These are phyloP conservation scores for Sporothrix sp. DNA, from an alignment of 2,329 filamentous ascomycete species.

Conservation along the genomic window DNA sequence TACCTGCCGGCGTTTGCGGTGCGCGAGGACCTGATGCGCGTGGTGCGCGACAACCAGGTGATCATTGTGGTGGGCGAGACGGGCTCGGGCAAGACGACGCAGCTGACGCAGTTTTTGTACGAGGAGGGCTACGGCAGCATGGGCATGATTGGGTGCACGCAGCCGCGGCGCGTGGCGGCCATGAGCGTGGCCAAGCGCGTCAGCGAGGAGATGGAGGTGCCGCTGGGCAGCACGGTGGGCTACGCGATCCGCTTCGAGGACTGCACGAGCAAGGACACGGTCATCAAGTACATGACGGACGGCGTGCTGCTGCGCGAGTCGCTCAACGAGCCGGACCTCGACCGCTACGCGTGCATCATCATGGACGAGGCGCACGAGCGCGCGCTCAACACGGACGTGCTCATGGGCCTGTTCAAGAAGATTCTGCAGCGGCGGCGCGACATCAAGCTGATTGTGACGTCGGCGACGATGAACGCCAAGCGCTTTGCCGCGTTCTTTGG, in stretches of 20 bases:
- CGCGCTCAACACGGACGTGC: constrained; percentile 89
- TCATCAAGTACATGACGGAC: constrained; percentile 99
- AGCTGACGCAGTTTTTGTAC: constrained; percentile 89
- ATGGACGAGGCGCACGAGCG: constrained; percentile 99
- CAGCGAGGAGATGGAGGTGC: constrained; percentile 95
- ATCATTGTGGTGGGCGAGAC: constrained; percentile 96
- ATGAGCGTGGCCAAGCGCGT: constrained; percentile 99
- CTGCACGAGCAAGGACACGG: constrained; percentile 88
- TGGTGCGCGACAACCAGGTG: constrained; percentile 95
- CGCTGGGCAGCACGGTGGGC: constrained; percentile 76
- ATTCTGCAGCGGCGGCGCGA: constrained; percentile 82
- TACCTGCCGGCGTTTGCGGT: constrained; percentile 94
- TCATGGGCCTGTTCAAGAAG: constrained; percentile 98
- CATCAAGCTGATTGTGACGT: constrained; percentile 93
- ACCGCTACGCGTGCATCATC: constrained; percentile 95
- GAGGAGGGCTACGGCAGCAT: constrained; percentile 86
- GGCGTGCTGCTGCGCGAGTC: constrained; percentile 90
- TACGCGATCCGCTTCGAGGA: constrained; percentile 99
- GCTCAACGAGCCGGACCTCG: constrained; percentile 81
- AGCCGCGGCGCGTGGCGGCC: constrained; percentile 89
- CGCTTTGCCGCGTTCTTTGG: constrained; percentile 94
- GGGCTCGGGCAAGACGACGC: constrained; percentile 94
- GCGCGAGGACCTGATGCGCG: constrained; percentile 78
- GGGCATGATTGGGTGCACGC: constrained; percentile 93
- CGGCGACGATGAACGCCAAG: constrained; percentile 96